These are phyloP conservation scores for Phytophthora citricola DNA, from an alignment of 352 stramenopile species.

Conservation along the genomic window DNA sequence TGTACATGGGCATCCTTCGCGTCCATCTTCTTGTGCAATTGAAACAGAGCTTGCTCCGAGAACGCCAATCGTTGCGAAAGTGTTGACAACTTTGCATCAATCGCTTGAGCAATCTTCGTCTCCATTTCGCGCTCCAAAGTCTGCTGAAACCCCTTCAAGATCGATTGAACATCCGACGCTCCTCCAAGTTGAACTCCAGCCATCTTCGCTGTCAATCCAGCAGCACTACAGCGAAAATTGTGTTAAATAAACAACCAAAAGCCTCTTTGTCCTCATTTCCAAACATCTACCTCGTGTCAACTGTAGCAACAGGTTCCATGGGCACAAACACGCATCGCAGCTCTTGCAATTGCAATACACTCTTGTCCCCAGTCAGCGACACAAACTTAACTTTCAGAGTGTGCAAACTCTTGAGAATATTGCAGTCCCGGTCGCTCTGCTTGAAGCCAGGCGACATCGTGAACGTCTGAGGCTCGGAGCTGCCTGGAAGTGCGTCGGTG, in stretches of 20 bases:
- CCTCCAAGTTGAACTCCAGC: slow-evolving; percentile 20
- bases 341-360: slow-evolving; percentile 39
- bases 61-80: slow-evolving; percentile 65
- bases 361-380: slow-evolving; percentile 70
- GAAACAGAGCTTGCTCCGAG: slow-evolving; percentile 70
- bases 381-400: slow-evolving; percentile 75
- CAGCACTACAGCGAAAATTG: slow-evolving; percentile 5
- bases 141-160: slow-evolving; percentile 67
- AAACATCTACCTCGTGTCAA: slow-evolving; percentile 13
- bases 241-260: background rate
- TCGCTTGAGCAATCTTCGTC: slow-evolving; percentile 58
- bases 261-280: background rate
- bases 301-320: slow-evolving; percentile 24
- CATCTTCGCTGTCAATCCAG: slow-evolving; percentile 24
- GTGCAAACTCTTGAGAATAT: slow-evolving; percentile 65
- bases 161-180: slow-evolving; percentile 32
- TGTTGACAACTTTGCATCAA: slow-evolving; percentile 66
- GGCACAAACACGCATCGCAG: slow-evolving; percentile 55
- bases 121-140: slow-evolving; percentile 72
- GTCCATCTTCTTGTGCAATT: slow-evolving; percentile 67
- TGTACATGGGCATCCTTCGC: slow-evolving; percentile 45
- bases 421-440: slow-evolving; percentile 48
- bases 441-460: slow-evolving; percentile 54
- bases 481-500: background rate
- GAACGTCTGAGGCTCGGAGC: slow-evolving; percentile 41